phyloP scores from a whole-genome alignment of 2,329 filamentous ascomycete species.

The Xylariaceae sp. region DNA sequence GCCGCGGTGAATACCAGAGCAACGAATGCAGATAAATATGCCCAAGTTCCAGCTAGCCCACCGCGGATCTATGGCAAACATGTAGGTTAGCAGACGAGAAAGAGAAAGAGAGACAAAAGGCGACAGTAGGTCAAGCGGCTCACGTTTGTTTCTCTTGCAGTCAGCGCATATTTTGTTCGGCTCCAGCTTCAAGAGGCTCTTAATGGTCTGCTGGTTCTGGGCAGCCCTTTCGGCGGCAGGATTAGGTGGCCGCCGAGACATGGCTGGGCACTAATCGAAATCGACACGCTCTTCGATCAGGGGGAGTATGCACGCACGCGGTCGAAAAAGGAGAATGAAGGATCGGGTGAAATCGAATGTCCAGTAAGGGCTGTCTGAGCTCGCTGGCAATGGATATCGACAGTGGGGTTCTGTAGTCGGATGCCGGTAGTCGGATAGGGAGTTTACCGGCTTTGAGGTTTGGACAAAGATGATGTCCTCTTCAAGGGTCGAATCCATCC shows the following conservation, averaged over 20 bases:
- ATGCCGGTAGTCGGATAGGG: background rate
- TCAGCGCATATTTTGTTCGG: slow-evolving; percentile 95
- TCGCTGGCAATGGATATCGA: slow-evolving; percentile 1
- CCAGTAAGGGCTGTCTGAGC: slow-evolving; percentile 3
- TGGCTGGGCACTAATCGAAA: slow-evolving; percentile 34
- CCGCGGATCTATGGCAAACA: slow-evolving; percentile 65
- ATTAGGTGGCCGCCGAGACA: slow-evolving; percentile 75
- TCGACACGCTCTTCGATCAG: background rate
- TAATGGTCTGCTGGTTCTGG: slow-evolving; percentile 90
- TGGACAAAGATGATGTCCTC: slow-evolving; percentile 12
- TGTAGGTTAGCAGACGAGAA: background rate
- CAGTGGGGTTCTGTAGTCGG: slow-evolving; percentile 6
- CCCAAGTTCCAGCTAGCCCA: slow-evolving; percentile 99
- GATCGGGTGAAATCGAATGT: background rate
- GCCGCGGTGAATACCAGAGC: slow-evolving; percentile 94
- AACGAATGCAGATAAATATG: slow-evolving; percentile 95
- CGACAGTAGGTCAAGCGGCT: slow-evolving; percentile 31
- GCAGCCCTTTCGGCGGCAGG: slow-evolving; percentile 81
- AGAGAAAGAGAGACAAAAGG: background rate
- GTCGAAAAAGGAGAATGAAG: background rate
- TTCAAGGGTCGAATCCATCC: slow-evolving; percentile 1
- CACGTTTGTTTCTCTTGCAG: slow-evolving; percentile 98
- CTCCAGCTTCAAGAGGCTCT: slow-evolving; percentile 90
- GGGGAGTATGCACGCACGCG: background rate
- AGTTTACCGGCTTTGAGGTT: background rate